Conservation (phyloP, 2,329 filamentous ascomycete genomes). For the Xylariales sp. region DNA sequence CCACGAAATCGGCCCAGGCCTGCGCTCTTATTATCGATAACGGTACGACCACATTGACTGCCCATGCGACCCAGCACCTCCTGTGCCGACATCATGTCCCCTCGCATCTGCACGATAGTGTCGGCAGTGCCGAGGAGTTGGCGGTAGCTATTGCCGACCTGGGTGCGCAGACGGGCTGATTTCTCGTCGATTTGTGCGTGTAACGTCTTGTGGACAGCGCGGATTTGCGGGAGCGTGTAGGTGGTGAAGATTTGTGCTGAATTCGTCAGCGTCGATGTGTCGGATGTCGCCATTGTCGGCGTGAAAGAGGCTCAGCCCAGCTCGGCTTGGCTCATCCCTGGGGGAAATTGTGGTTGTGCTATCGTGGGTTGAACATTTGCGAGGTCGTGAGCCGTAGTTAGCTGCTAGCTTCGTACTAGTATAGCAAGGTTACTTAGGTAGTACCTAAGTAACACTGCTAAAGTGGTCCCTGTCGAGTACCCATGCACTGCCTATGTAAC, state of each 20-base stretch:
- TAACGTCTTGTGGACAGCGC: conserved; percentile 70
- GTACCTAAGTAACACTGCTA: not conserved
- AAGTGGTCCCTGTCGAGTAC: too few relatives aligned
- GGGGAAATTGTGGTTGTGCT: conserved; percentile 9
- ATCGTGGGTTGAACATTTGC: conserved; percentile 22
- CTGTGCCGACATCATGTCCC: conserved; percentile 80
- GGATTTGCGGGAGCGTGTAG: conserved; percentile 72
- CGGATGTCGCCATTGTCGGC: conserved; percentile 52
- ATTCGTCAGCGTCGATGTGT: conserved; percentile 61
- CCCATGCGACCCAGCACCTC: conserved; percentile 77
- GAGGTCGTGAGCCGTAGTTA: not conserved
- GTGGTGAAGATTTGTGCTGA: conserved; percentile 66
- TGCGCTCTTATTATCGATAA: conserved; percentile 73
- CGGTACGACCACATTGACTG: conserved; percentile 77
- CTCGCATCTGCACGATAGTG: conserved; percentile 90
- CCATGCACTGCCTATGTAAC: too few relatives aligned
- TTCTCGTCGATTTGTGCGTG: conserved; percentile 72
- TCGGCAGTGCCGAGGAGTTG: conserved; percentile 92
- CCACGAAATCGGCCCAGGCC: conserved; percentile 64
- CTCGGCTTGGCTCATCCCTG: conserved; percentile 20
- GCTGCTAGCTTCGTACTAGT: too few relatives aligned
- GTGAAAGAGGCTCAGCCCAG: not conserved
- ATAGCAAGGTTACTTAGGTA: too few relatives aligned
- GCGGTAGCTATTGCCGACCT: conserved; percentile 79
- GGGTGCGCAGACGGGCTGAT: conserved; percentile 69